Percentiles rank a stretch among this genome's conserved stretches.
Evolutionary conservation across 768 basidiomycete genomes (phyloP).

Genomic region (Paxillus involutus): DNA sequence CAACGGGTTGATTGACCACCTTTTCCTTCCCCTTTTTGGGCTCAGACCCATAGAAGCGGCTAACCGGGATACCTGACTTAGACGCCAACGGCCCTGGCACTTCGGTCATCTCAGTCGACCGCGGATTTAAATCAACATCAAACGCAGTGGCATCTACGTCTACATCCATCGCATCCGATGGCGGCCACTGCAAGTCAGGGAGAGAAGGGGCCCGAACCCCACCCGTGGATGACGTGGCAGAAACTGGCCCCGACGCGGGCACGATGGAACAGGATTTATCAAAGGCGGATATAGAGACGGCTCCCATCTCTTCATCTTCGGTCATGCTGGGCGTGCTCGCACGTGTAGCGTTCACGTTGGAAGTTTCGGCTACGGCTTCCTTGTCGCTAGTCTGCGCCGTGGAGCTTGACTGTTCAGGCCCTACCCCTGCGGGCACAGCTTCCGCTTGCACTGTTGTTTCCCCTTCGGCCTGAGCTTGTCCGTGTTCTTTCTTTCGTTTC

Average conservation of each 20-base stretch:
- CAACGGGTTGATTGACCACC: neutral
- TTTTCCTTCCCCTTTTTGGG: conserved; percentile 3
- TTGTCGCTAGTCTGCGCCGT: neutral
- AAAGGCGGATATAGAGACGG: conserved; percentile 2
- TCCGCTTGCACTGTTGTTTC: neutral
- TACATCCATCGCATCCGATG: conserved; percentile 28
- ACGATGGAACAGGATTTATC: conserved; percentile 19
- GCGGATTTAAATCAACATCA: neutral
- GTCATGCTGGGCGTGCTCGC: conserved; percentile 20
- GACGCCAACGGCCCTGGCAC: conserved; percentile 2
- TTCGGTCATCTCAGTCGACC: neutral
- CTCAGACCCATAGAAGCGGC: conserved; percentile 22
- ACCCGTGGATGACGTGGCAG: conserved; percentile 4
- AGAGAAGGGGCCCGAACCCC: conserved; percentile 13
- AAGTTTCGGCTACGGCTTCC: conserved; percentile 14
- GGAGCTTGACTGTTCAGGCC: conserved; percentile 1
- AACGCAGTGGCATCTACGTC: conserved; percentile 8
- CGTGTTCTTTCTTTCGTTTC: conserved; percentile 19
- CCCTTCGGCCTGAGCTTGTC: neutral
- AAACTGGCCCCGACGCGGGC: conserved; percentile 4
- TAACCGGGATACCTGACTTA: conserved; percentile 14
- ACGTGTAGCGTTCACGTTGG: conserved; percentile 16
- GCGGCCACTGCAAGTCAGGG: conserved; percentile 16
- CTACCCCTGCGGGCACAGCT: neutral
- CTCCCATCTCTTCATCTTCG: conserved; percentile 14